Evolutionary conservation across 1,284 basidiomycete species (phyloP).

Genomic region (Dichomitus squalens): DNA sequence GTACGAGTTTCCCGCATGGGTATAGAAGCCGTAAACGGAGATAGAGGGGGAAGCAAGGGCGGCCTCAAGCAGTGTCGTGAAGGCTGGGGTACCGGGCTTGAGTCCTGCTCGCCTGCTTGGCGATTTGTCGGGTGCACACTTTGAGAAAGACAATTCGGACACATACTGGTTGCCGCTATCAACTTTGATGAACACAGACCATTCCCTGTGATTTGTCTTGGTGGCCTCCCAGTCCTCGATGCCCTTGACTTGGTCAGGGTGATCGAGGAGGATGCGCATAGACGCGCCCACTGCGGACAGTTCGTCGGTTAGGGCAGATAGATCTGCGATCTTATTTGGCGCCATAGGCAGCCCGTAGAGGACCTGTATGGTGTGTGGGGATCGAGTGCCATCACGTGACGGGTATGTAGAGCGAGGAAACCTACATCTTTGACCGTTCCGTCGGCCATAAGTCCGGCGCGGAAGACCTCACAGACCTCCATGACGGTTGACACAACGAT

Average conservation of each 20-base stretch:
- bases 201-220: constrained; percentile 45
- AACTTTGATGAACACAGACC: constrained; percentile 83
- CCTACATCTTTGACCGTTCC: constrained; percentile 76
- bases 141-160: not conserved
- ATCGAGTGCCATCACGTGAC: not conserved
- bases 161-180: constrained; percentile 77
- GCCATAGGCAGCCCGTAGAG: constrained; percentile 78
- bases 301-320: constrained; percentile 61
- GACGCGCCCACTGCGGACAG: constrained; percentile 53
- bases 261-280: constrained; percentile 75
- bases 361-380: constrained; percentile 50
- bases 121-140: constrained; percentile 3
- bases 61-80: constrained; percentile 56
- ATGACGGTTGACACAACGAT: constrained; percentile 80
- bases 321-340: constrained; percentile 72
- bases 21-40: constrained; percentile 82
- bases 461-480: constrained; percentile 78
- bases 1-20: constrained; percentile 79
- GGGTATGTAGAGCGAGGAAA: constrained; percentile 6
- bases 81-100: constrained; percentile 51
- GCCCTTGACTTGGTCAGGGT: constrained; percentile 69
- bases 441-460: constrained; percentile 69
- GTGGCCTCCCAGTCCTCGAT: constrained; percentile 59
- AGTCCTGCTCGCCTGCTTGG: constrained; percentile 80
- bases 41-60: constrained; percentile 57